These are phyloP conservation scores for Chlamydomonas incerta DNA, from an alignment of 139 green algal genomes.

Conservation along the genomic window DNA sequence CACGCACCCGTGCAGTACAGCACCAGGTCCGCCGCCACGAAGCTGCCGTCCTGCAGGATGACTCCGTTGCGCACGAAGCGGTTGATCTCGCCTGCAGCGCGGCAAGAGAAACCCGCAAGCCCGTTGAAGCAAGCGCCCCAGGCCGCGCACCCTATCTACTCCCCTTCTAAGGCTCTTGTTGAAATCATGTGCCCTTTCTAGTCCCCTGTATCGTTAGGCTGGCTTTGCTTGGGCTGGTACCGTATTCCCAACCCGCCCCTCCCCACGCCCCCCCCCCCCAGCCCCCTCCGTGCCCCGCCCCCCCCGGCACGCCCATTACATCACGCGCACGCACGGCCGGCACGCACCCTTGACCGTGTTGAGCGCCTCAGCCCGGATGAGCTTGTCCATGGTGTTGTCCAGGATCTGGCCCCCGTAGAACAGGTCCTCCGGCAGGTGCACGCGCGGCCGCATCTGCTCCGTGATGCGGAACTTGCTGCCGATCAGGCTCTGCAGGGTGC, in stretches of 20 bases:
- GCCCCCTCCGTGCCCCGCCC: too few relatives aligned
- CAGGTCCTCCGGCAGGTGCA: constrained; percentile 34
- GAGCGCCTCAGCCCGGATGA: constrained; percentile 9
- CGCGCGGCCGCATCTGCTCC: constrained; percentile 17
- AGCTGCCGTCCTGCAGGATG: constrained; percentile 39
- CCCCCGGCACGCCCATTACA: too few relatives aligned
- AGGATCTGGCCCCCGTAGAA: constrained; percentile 51
- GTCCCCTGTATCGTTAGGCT: too few relatives aligned
- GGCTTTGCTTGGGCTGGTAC: too few relatives aligned
- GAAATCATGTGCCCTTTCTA: too few relatives aligned
- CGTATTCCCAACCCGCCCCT: too few relatives aligned
- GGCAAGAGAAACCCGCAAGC: too few relatives aligned
- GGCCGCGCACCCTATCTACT: too few relatives aligned
- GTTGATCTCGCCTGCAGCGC: constrained; percentile 50
- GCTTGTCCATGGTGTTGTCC: constrained; percentile 46
- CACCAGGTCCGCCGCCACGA: constrained; percentile 40
- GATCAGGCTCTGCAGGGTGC: not conserved
- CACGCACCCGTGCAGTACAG: constrained; percentile 61
- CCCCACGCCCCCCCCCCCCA: too few relatives aligned
- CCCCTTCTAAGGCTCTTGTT: too few relatives aligned
- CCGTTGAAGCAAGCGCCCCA: too few relatives aligned
- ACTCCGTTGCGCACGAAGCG: constrained; percentile 38
- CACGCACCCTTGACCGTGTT: constrained; percentile 29
- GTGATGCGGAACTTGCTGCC: constrained; percentile 28
- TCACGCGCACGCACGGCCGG: too few relatives aligned